Evolutionary conservation across 73 alveolate genomes (phyloP), one percentile per base, ranked within the genome.

Genomic region (Paramecium tetraurelia): DNA sequence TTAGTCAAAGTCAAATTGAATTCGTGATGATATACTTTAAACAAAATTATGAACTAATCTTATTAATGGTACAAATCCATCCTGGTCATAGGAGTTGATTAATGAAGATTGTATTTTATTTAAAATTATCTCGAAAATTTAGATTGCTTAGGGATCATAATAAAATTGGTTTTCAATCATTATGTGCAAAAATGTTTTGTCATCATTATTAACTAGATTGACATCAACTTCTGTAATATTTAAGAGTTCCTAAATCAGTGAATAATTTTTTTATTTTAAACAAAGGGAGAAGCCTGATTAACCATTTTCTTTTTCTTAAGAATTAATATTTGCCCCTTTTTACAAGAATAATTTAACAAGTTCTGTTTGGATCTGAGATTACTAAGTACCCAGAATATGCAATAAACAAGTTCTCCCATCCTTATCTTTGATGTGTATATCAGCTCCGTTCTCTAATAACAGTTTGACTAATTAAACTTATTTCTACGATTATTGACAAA

Each of bases 361-460:
- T 5, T 53, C 16, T 16, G 69, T n/a, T 53, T 53, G 22, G 8
- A 53, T 53, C 3, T 53, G 4, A 18, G 69, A 53, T 53, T 53
- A 53, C 21, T 53, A 7, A 16, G 16, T 11, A 18, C 21, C 21
- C 18, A 53, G 33, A 53, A 18, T 53, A 53, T 53, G 69, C 14
- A 53, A 53, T 76, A 98, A 88, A 48, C 99, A 96, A 7, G 97
- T 94, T 71, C 92, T 76, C 4, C 98, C 98, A 7, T 88, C 85
- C 69, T 94, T 93, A 71, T 96, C 95, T 89, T 94, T 86, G n/a
- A 95, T 85, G 71, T 97, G 58, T 69, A 97, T 85, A 68, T 95
- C 96, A 21, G 98, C 97, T 27, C 97, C 96, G 44, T 93, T 70
- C 1, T 38, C 50, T 16, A 98, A 31, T 21, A 97, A 84, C 71